Base-by-base conservation (phyloP, 441 rosid species). In the Biscutella laevigata region DNA sequence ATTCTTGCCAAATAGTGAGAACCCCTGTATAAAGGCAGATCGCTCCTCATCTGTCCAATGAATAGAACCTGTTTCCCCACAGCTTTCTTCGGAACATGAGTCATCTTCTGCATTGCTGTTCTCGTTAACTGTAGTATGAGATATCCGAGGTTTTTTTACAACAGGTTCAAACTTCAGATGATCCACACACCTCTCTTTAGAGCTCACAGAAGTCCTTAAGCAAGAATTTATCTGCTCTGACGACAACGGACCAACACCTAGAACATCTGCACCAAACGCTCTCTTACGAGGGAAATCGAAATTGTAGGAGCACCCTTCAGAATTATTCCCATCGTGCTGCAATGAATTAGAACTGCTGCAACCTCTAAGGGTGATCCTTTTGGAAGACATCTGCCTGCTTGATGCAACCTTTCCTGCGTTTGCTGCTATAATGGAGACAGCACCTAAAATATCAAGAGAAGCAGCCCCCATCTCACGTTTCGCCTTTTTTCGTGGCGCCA, bases 31-130 rank as follows among this genome's bases (percentile, higher is more conserved):
- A 71, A 94, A 89, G 38, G 73, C 51, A 38, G 84, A 78, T 59
- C 87, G 84, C 54, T 94, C 97, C 62, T 79, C 86, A 59, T 94
- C 97, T 6, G 96, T 89, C 99, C 97, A 94, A 66, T 83, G 85
- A 59, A 75, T 39, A 59, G 88, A 74, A 61, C 81, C 95, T 69
- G 79, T 78, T 67, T 83, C 94, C 68, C 83, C 89, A 59, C 88
- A 78, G 69, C 95, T 89, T 65, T 89, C 99, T 67, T 86, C 95
- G 1, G 97, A 89, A 53, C 88, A 89, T 11, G 89, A 83, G 62
- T 84, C 96, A 59, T 87, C 94, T 59, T 83, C 97, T 49, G 67
- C 73, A 74, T 68, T 80, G 43, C 29, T 79, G 43, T 61, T 56
- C 20, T 61, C 60, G 24, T 50, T 68, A 59, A 76, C 81, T 28